Evolutionary conservation across 2,329 filamentous ascomycete genomes (phyloP).

Genomic region (Nannizzia gypsea): DNA sequence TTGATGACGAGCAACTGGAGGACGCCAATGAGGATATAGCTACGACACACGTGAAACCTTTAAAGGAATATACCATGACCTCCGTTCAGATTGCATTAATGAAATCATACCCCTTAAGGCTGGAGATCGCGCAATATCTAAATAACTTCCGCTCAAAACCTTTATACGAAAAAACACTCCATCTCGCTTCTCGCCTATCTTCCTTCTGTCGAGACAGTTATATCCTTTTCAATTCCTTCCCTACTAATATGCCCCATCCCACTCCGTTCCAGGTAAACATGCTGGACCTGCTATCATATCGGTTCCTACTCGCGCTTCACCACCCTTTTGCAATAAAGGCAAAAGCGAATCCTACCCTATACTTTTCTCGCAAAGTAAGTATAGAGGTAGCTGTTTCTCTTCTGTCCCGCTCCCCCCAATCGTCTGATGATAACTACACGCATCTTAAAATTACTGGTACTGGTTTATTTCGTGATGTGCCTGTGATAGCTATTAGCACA

Average conservation of each 20-base stretch:
- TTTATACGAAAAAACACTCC: constrained; percentile 17
- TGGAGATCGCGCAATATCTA: constrained; percentile 18
- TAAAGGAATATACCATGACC: constrained; percentile 8
- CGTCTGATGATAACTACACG: not conserved
- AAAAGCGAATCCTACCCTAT: not conserved
- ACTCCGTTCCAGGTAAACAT: constrained; percentile 8
- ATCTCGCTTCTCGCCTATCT: not conserved
- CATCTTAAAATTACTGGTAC: constrained; percentile 7
- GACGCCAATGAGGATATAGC: not conserved
- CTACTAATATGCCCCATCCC: not conserved
- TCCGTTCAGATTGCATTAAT: constrained; percentile 16
- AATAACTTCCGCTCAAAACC: constrained; percentile 23
- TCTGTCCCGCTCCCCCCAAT: not conserved
- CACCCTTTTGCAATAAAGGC: not conserved
- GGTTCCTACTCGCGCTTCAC: constrained; percentile 13
- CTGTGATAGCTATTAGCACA: constrained; percentile 8
- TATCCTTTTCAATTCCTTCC: not conserved
- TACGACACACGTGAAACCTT: constrained; percentile 7
- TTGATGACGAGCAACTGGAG: not conserved
- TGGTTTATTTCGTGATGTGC: constrained; percentile 8
- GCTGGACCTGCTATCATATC: constrained; percentile 9
- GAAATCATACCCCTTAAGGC: constrained; percentile 13
- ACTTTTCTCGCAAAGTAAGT: not conserved
- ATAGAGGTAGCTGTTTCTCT: not conserved
- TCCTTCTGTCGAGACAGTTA: not conserved